Percentiles rank a stretch among this genome's conserved stretches.
These are phyloP conservation scores for Coemansia erecta DNA, from an alignment of 192 early-diverging fungal species.

Conservation along the genomic window DNA sequence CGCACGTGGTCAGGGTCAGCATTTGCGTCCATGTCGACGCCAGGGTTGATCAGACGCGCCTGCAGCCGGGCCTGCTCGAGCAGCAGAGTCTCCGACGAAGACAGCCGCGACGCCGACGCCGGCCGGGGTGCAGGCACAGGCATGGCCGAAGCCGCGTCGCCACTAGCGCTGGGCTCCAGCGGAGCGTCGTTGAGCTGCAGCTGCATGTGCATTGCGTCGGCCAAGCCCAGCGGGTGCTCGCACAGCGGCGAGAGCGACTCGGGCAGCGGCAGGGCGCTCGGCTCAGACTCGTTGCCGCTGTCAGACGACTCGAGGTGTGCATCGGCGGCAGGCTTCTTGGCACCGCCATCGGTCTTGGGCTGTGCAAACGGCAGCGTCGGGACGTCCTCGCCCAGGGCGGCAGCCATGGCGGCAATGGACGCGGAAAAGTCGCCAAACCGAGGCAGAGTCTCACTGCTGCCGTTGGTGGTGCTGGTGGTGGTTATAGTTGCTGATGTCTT, in stretches of 20 bases:
- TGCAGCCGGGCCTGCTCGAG: constrained; percentile 42
- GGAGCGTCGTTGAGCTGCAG: neutral
- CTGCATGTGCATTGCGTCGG: constrained; percentile 24
- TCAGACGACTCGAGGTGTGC: neutral
- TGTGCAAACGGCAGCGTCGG: constrained; percentile 13
- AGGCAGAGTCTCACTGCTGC: neutral
- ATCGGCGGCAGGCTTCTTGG: neutral
- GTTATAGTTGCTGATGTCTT: too few relatives aligned
- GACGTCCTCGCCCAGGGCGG: constrained; percentile 44
- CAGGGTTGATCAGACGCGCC: constrained; percentile 16
- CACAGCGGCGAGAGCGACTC: constrained; percentile 2
- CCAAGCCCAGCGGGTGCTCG: constrained; percentile 31
- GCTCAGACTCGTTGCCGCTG: constrained; percentile 1
- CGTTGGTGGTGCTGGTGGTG: too few relatives aligned
- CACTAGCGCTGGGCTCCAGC: neutral
- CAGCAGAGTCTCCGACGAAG: constrained; percentile 29
- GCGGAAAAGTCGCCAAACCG: constrained; percentile 6
- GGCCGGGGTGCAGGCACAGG: neutral
- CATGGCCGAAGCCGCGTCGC: neutral
- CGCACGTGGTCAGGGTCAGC: neutral
- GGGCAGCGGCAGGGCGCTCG: constrained; percentile 7
- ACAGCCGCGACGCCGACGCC: neutral
- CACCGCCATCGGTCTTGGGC: constrained; percentile 1
- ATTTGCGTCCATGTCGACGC: neutral
- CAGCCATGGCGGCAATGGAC: constrained; percentile 40